Evolutionary conservation across 2,329 filamentous ascomycete genomes (phyloP).

Genomic region (Seiridium unicorne): DNA sequence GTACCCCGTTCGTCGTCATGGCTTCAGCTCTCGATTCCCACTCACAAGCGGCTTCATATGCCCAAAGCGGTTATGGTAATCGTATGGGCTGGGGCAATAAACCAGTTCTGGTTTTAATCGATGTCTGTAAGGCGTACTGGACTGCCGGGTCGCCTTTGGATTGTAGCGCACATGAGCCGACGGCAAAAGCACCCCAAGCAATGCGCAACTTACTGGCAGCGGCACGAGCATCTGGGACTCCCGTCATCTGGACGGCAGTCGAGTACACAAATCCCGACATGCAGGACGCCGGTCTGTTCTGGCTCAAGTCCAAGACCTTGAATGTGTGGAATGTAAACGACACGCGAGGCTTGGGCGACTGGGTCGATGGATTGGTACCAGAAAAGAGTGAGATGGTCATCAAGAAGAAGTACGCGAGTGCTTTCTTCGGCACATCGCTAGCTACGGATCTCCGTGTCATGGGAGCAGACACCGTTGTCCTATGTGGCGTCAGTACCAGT

Average conservation of each 20-base stretch:
- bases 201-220: slow-evolving; percentile 38
- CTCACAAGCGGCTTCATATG: slow-evolving; percentile 19
- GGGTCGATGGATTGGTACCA: slow-evolving; percentile 37
- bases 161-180: slow-evolving; percentile 33
- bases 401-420: slow-evolving; percentile 41
- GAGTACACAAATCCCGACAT: slow-evolving; percentile 41
- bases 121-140: slow-evolving; percentile 47
- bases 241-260: slow-evolving; percentile 43
- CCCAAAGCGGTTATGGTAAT: slow-evolving; percentile 34
- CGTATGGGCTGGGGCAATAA: slow-evolving; percentile 41
- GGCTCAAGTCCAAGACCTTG: slow-evolving; percentile 38
- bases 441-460: slow-evolving; percentile 34
- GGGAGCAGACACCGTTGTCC: slow-evolving; percentile 40
- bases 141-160: slow-evolving; percentile 38
- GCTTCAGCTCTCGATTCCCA: not conserved
- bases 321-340: slow-evolving; percentile 39
- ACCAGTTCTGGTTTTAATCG: slow-evolving; percentile 42
- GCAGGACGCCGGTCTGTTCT: slow-evolving; percentile 43
- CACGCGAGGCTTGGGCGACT: slow-evolving; percentile 34
- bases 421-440: slow-evolving; percentile 44
- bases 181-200: slow-evolving; percentile 30
- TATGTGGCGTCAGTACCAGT: slow-evolving; percentile 46
- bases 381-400: slow-evolving; percentile 31
- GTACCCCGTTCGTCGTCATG: not conserved
- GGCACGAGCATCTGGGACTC: slow-evolving; percentile 33